Conservation (phyloP, 208 protist genomes). For the Trypanosoma lewisi region DNA sequence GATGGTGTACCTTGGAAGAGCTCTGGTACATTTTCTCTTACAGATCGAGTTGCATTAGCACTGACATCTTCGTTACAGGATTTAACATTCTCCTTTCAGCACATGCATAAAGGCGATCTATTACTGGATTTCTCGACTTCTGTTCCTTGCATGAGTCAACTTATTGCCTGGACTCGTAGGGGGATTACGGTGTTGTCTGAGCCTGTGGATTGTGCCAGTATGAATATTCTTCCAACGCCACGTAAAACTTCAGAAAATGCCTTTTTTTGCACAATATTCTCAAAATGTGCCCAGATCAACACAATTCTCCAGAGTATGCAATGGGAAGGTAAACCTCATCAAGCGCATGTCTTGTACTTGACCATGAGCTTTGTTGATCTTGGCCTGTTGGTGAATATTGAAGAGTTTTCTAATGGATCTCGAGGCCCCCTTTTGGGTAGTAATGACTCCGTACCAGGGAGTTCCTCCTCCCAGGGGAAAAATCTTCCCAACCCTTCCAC, state of each 20-base stretch:
- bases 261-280: conserved; percentile 44
- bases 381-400: conserved; percentile 29
- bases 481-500: not conserved
- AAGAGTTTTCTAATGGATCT: not conserved
- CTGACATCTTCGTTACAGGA: conserved; percentile 57
- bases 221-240: conserved; percentile 42
- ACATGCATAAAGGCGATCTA: conserved; percentile 58
- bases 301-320: conserved; percentile 36
- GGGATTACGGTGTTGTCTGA: conserved; percentile 52
- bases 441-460: no score
- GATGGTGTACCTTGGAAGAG: conserved; percentile 50
- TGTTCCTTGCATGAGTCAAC: conserved; percentile 42
- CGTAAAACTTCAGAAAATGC: conserved; percentile 44
- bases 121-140: conserved; percentile 69
- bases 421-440: not conserved
- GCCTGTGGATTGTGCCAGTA: conserved; percentile 40
- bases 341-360: conserved; percentile 33
- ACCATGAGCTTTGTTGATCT: conserved; percentile 66
- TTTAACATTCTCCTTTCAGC: conserved; percentile 60
- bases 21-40: conserved; percentile 21
- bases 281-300: conserved; percentile 61
- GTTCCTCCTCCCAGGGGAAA: not conserved
- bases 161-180: conserved; percentile 60
- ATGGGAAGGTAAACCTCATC: conserved; percentile 4
- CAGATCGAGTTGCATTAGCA: conserved; percentile 48